A percentile compares a stretch with the other conserved stretches of the same genome.
These are phyloP conservation scores for Fraxinus sp. DNA, from an alignment of 305 asterid species.

Conservation along the genomic window DNA sequence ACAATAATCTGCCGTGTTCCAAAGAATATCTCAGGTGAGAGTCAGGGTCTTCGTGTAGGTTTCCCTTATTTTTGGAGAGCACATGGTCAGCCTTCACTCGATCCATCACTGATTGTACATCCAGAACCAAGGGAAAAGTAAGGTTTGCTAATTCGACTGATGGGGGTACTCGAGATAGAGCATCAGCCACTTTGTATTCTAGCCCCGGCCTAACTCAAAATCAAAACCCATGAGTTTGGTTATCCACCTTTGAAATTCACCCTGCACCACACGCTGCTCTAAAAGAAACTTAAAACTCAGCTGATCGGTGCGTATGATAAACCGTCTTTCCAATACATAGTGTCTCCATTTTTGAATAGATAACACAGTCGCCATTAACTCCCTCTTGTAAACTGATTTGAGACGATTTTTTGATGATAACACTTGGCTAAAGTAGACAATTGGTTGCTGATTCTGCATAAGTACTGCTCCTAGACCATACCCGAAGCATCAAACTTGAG, in stretches of 20 bases:
- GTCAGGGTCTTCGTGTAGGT: neutral
- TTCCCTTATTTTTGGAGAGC: neutral
- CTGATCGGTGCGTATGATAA: neutral
- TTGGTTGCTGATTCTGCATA: neutral
- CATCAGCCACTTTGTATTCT: too few species aligned
- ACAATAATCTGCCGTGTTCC: neutral
- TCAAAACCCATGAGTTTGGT: neutral
- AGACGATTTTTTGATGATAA: neutral
- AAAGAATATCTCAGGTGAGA: neutral
- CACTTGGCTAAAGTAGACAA: neutral
- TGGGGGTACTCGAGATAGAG: too few species aligned
- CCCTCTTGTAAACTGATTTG: neutral
- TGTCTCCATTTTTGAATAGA: too few species aligned
- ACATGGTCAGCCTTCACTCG: neutral
- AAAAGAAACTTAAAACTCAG: neutral
- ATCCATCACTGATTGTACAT: neutral
- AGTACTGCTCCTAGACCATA: neutral
- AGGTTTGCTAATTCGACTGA: neutral
- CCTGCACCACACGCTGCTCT: neutral
- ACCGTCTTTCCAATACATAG: neutral
- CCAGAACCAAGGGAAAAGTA: neutral
- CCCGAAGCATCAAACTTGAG: neutral
- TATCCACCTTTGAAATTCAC: neutral
- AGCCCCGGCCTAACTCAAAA: neutral
- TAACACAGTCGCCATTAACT: neutral